A percentile compares a stretch with the other conserved stretches of the same genome.
These are phyloP conservation scores for Penicillium daleae DNA, from an alignment of 495 filamentous ascomycete genomes.

Conservation along the genomic window DNA sequence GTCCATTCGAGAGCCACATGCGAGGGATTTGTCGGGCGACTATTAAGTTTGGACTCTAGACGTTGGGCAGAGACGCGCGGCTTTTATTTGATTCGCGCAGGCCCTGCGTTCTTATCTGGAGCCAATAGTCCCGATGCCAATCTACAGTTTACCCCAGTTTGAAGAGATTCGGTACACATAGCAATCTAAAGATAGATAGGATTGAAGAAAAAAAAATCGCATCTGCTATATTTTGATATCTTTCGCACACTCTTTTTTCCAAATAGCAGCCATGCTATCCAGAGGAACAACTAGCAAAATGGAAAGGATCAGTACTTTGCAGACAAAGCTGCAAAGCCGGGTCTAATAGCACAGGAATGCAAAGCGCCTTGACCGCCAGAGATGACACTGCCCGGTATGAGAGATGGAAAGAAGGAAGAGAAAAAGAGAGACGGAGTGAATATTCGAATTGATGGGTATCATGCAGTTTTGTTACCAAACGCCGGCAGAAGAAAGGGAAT, in stretches of 20 bases:
- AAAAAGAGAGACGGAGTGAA: neutral
- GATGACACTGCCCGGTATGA: neutral
- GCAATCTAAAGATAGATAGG: neutral
- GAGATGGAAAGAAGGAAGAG: neutral
- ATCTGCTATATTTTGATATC: neutral
- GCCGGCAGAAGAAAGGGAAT: conserved; percentile 9
- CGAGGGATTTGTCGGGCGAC: conserved; percentile 1
- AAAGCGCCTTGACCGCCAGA: neutral
- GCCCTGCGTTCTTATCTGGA: conserved; percentile 8
- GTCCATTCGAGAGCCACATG: neutral
- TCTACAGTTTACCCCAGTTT: neutral
- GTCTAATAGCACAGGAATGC: neutral
- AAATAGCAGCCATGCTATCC: neutral
- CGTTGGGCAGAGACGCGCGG: conserved; percentile 6
- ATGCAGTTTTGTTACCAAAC: conserved; percentile 10
- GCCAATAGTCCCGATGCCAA: conserved; percentile 6
- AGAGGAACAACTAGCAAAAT: neutral
- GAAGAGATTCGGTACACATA: neutral
- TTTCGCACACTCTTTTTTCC: neutral
- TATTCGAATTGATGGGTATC: conserved; percentile 18
- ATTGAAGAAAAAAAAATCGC: neutral
- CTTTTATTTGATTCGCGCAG: conserved; percentile 18
- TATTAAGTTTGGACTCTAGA: neutral
- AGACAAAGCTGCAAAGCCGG: neutral
- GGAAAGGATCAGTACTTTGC: conserved; percentile 2